Evolutionary conservation across 805 yeast species (phyloP).

Genomic region (Candida maris): DNA sequence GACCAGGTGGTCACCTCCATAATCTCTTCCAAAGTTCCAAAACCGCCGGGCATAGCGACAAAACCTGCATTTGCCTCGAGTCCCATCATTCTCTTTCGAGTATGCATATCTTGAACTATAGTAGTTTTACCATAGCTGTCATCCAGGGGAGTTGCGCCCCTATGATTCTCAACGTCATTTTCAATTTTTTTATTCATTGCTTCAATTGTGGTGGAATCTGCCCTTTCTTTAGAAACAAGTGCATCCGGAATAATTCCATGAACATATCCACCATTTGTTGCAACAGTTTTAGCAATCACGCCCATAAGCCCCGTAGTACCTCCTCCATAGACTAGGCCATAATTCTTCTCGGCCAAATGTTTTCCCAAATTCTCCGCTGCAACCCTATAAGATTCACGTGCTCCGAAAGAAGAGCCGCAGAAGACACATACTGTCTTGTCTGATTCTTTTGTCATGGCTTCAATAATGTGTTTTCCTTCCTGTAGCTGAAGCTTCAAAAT

Average conservation of each 20-base stretch:
- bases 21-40: conserved; percentile 84
- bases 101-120: conserved; percentile 84
- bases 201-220: conserved; percentile 32
- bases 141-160: conserved; percentile 57
- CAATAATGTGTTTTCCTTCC: neutral
- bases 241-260: conserved; percentile 83
- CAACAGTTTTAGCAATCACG: conserved; percentile 58
- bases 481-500: too few relatives aligned
- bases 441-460: conserved; percentile 17
- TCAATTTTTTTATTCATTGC: conserved; percentile 47
- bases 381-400: conserved; percentile 41
- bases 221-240: conserved; percentile 63
- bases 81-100: conserved; percentile 84
- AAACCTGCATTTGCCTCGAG: conserved; percentile 75
- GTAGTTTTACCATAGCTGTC: conserved; percentile 71
- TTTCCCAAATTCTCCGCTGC: conserved; percentile 57
- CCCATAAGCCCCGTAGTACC: conserved; percentile 87
- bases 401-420: conserved; percentile 78
- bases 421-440: conserved; percentile 63
- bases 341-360: conserved; percentile 49
- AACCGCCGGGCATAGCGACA: conserved; percentile 89
- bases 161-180: conserved; percentile 55
- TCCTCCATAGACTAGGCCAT: conserved; percentile 86
- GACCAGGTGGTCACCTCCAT: conserved; percentile 91
- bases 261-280: conserved; percentile 58